Evolutionary conservation across 2,329 filamentous ascomycete species (phyloP).

Genomic region (Clarireedia homoeocarpa): DNA sequence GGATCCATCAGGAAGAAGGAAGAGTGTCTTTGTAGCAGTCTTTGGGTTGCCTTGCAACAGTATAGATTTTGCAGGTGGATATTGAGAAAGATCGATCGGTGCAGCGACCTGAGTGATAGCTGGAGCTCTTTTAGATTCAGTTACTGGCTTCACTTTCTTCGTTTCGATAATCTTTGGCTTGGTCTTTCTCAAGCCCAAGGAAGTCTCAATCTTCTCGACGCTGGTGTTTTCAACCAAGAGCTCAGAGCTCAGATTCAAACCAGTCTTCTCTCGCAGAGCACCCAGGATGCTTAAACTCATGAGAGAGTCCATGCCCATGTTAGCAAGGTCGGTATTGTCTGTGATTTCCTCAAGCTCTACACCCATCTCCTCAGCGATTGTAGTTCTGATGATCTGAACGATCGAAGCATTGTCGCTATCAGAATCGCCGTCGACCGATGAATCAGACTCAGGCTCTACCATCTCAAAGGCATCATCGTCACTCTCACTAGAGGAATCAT

Average conservation of each 20-base stretch:
- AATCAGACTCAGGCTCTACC: not conserved
- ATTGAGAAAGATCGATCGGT: constrained; percentile 3
- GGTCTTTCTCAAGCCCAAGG: constrained; percentile 14
- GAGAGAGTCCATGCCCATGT: constrained; percentile 11
- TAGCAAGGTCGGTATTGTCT: constrained; percentile 8
- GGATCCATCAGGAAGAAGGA: constrained; percentile 40
- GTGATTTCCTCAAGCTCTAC: constrained; percentile 9
- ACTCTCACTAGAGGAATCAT: not conserved
- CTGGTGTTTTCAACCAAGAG: constrained; percentile 20
- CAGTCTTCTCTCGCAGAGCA: constrained; percentile 5
- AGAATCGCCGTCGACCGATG: not conserved
- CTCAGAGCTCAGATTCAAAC: constrained; percentile 34
- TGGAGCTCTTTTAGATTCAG: not conserved
- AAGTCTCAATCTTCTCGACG: constrained; percentile 17
- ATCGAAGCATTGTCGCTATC: constrained; percentile 1
- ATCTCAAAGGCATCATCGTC: constrained; percentile 2
- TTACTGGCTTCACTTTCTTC: not conserved
- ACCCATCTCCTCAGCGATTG: constrained; percentile 11
- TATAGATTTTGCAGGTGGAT: constrained; percentile 26
- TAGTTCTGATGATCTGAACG: constrained; percentile 14
- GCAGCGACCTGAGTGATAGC: not conserved
- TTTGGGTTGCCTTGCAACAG: constrained; percentile 39
- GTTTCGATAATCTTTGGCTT: not conserved
- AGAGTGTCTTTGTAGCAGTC: constrained; percentile 37
- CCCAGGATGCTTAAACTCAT: constrained; percentile 9